Conservation (phyloP, 169 alveolate species). For the Cryptosporidium tyzzeri region DNA sequence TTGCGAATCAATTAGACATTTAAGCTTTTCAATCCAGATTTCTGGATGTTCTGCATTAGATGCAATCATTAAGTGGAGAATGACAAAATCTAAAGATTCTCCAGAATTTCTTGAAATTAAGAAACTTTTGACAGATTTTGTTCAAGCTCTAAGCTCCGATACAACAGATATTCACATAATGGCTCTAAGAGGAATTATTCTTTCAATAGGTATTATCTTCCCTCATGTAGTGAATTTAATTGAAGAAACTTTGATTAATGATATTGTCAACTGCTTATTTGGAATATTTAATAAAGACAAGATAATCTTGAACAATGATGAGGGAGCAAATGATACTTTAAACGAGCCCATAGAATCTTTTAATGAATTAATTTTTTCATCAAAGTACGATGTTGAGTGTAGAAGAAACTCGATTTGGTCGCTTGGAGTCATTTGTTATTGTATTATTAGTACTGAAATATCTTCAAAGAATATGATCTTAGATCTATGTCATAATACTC, state of each 20-base stretch:
- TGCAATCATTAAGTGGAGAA: constrained; percentile 72
- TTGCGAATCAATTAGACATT: constrained; percentile 73
- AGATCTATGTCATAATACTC: background rate
- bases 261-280: constrained; percentile 13
- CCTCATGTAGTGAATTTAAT: constrained; percentile 12
- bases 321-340: background rate
- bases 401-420: constrained; percentile 70
- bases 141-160: background rate
- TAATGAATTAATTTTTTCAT: background rate
- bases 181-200: constrained; percentile 64
- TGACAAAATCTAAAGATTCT: constrained; percentile 5
- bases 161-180: constrained; percentile 14
- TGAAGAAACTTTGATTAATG: background rate
- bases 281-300: constrained; percentile 25
- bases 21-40: constrained; percentile 75
- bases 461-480: background rate
- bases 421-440: constrained; percentile 26
- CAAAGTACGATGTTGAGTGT: constrained; percentile 59
- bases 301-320: background rate
- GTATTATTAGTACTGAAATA: background rate
- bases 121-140: background rate
- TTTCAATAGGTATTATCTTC: constrained; percentile 38
- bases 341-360: background rate
- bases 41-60: constrained; percentile 78
- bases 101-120: constrained; percentile 7